A percentile compares a stretch with the other conserved stretches of the same genome.
Evolutionary conservation across 2,329 filamentous ascomycete species (phyloP).

Genomic region (Emmonsiellopsis sp.): DNA sequence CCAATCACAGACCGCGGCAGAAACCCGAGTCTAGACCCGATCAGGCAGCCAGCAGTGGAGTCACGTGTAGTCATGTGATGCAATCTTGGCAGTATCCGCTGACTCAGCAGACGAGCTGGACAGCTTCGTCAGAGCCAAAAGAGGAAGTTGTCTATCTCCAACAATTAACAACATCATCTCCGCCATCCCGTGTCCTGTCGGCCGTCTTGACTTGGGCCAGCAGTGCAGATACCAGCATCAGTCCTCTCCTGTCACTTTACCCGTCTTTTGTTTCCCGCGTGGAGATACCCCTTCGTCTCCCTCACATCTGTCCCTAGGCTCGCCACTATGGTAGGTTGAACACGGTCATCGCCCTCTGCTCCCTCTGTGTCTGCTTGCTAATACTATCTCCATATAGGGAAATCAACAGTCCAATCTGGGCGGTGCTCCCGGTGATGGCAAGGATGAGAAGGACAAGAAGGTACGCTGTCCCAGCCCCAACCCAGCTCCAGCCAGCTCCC

Average conservation of each 20-base stretch:
- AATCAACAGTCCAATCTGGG: constrained; percentile 71
- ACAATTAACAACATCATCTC: constrained; percentile 11
- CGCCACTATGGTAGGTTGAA: constrained; percentile 26
- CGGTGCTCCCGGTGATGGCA: constrained; percentile 62
- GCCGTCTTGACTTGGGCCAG: no score
- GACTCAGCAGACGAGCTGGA: constrained; percentile 10
- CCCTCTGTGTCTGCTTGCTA: background rate
- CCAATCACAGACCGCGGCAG: no score
- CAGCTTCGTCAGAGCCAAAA: constrained; percentile 8
- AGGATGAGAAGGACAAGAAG: constrained; percentile 90
- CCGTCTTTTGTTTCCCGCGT: background rate
- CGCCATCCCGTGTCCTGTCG: background rate
- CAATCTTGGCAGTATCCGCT: background rate
- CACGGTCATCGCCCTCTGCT: background rate
- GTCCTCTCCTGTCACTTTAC: background rate
- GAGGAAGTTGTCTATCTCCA: background rate
- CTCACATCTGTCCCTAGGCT: constrained; percentile 8
- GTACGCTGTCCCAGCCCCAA: constrained; percentile 35
- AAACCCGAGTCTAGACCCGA: no score
- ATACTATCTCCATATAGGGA: constrained; percentile 22
- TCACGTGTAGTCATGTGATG: background rate
- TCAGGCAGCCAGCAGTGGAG: background rate
- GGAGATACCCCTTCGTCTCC: constrained; percentile 1
- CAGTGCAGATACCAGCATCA: background rate
- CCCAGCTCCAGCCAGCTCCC: background rate